phyloP scores from a whole-genome alignment of 2,329 filamentous ascomycete genomes.

The Periglandula ipomoeae region DNA sequence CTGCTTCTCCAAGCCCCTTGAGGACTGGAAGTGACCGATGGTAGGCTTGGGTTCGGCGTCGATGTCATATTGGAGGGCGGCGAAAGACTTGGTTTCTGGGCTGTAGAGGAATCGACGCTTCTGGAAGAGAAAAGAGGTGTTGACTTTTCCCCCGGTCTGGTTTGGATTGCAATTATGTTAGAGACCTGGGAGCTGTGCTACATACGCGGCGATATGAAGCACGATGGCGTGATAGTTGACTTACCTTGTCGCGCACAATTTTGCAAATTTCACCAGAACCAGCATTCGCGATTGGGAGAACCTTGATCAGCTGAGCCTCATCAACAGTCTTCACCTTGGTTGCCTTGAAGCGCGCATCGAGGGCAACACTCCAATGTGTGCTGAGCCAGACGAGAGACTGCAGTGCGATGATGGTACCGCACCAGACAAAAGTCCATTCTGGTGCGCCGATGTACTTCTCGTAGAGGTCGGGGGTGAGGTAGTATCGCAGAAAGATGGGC shows the following conservation, averaged over 20 bases:
- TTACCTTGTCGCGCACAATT: constrained; percentile 63
- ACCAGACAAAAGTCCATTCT: constrained; percentile 98
- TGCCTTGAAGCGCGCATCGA: constrained; percentile 74
- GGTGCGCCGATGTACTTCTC: constrained; percentile 84
- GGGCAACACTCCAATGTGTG: constrained; percentile 94
- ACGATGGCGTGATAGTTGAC: constrained; percentile 6
- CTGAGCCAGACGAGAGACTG: constrained; percentile 90
- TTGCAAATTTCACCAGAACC: constrained; percentile 81
- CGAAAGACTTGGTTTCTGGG: constrained; percentile 61
- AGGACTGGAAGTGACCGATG: constrained; percentile 70
- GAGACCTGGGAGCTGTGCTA: not conserved
- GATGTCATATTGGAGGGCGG: constrained; percentile 72
- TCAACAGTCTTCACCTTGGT: constrained; percentile 59
- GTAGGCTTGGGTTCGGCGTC: constrained; percentile 76
- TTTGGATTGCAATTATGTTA: not conserved
- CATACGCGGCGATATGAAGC: not conserved
- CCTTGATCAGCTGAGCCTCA: constrained; percentile 80
- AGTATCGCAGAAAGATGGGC: constrained; percentile 85
- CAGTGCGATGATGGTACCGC: constrained; percentile 74
- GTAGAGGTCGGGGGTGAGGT: constrained; percentile 75
- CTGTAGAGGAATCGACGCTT: constrained; percentile 93
- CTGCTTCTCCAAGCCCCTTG: constrained; percentile 62
- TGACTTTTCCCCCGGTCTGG: constrained; percentile 62
- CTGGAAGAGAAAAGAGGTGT: constrained; percentile 88
- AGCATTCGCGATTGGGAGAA: constrained; percentile 82